Evolutionary conservation across 116 monocot genomes (phyloP), one percentile per base, ranked within the genome.

Genomic region (Papilionanthe hybrid): DNA sequence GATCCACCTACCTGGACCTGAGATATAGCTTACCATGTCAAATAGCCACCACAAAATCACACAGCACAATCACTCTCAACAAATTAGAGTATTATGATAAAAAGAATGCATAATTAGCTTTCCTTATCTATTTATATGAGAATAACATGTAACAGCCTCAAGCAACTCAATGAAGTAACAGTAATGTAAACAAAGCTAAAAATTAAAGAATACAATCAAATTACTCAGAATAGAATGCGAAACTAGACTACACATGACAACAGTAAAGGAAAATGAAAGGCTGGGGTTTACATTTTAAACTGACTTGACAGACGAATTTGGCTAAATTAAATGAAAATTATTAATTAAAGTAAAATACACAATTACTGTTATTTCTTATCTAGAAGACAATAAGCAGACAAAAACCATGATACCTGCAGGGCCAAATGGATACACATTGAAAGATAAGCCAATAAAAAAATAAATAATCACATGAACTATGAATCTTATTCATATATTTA

Each of bases 1-100:
- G 96, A 96, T 43, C 87, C 86, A 68, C 96, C 93, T 22, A 96
- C 92, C 65, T 92, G 91, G 53, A 96, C 93, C 96, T 96, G 87
- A 73, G 20, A 56, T 7, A 29, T 57, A 42, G 23, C 75, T 7
- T 75, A 68, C 22, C 43, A 77, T 71, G 10, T 57, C 53, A 72
- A 17, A 29, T 45, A 60, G 8, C 45, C 32, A 53, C 44, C 5
- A 73, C 42, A 19, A 25, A 77, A 55, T 29, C 27, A n/a, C 22
- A n/a, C 20, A 73, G 37, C 12, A 69, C 1, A 69, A 30, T 0
- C 63, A 12, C 12, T 9, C 10, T 68, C 18, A 13, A 68, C 68
- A 0, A 2, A 68, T 29, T 29, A 58, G 20, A 69, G 15, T 17
- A 32, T 7, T 17, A 69, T 37, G 18, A 69, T 69, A 15, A 69